Evolutionary conservation across 306 rosid species (phyloP), one percentile per base, ranked within the genome.

Genomic region (Crotalaria pallida): DNA sequence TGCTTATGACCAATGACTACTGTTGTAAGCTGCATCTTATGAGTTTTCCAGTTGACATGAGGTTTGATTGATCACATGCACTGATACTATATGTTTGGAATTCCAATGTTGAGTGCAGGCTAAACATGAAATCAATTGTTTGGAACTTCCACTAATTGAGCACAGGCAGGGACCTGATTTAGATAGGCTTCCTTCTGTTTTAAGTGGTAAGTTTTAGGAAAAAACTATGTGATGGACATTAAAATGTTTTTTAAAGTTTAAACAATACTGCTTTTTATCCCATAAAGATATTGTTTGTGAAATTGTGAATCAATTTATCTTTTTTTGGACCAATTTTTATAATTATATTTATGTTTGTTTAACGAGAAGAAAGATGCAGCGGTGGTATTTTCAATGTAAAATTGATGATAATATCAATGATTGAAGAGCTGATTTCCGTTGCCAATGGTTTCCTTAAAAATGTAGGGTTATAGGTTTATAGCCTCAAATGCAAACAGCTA

Each of bases 121-220:
- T 16, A 84, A 86, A 74, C 88, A 87, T 79, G 89, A 91, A 74
- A 79, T 95, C 79, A 84, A 67, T 69, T 91, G 99, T 79, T 81
- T 95, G 92, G 99, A 95, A 84, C 96, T 95, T 79, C 99, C 99
- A 47, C 97, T 95, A 45, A 86, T 95, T 69, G 90, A 95, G 80
- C 99, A 95, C 81, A 76, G 58, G 10, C 72, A 69, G 38, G 99
- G 93, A 53, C 93, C 96, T 67, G 99, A 95, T 84, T 76, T 85
- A 10, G 88, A 86, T 51, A 83, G 84, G 81, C 92, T 95, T 80
- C 76, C 87, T 67, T 77, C 86, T 71, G 76, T 82, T 41, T 72
- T 95, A 60, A 72, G 81, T 62, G 96, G 99, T 91, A 79, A 77
- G 80, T 52, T 53, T 49, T 31, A 10, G 69, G 58, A 47, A n/a